Conservation (phyloP, 2,329 filamentous ascomycete species). For the Nakataea oryzae region DNA sequence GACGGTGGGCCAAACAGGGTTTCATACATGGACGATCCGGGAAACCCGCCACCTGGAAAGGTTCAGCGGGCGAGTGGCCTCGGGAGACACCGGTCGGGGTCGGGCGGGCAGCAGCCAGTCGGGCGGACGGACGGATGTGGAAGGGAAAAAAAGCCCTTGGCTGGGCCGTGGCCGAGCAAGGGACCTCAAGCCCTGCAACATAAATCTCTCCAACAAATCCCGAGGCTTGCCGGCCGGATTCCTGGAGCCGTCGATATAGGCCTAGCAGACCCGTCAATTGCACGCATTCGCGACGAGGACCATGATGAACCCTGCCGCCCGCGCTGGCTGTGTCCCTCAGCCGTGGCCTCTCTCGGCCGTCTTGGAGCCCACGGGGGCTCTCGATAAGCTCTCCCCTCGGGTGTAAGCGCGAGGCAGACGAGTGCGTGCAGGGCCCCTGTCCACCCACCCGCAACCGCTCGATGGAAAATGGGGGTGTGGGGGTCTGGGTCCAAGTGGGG, state of each 20-base stretch:
- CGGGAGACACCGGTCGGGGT: no score
- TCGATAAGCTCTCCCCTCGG: not conserved
- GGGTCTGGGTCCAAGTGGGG: not conserved
- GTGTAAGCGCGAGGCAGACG: not conserved
- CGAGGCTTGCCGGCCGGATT: no score
- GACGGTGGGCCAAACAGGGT: not conserved
- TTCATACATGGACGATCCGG: not conserved
- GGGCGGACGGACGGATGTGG: not conserved
- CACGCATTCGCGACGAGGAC: no score
- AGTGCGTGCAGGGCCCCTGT: not conserved
- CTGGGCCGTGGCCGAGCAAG: no score
- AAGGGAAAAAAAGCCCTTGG: not conserved
- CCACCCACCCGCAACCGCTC: not conserved
- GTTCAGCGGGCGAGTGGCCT: not conserved
- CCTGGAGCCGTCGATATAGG: no score
- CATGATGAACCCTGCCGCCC: not conserved
- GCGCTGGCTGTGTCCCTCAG: no score
- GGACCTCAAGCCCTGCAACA: no score
- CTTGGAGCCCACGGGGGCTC: not conserved
- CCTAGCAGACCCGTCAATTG: no score
- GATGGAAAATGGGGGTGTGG: not conserved
- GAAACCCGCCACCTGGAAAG: not conserved
- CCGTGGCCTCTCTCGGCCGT: no score
- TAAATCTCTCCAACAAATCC: no score
- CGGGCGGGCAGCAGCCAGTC: not conserved